Base-by-base conservation (phyloP, 2,329 filamentous ascomycete species). In the Lachnellula subtilissima region DNA sequence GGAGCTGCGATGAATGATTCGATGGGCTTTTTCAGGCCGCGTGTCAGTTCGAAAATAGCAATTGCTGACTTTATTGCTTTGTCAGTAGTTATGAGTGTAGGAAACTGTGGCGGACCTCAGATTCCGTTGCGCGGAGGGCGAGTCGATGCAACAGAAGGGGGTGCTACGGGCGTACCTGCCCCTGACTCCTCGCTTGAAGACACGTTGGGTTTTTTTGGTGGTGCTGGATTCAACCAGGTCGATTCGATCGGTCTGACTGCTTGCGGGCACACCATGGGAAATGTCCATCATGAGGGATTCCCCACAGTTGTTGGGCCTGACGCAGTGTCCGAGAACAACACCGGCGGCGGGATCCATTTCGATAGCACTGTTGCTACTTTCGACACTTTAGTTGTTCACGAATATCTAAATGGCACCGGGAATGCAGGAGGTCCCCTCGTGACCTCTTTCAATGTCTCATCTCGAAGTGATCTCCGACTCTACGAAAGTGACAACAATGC, bases 241-340 rank as follows among this genome's bases (percentile, higher is more conserved):
- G 80, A 84, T 63, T 84, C 84, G 77, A 83, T 85, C 48, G 76
- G 79, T 61, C 70, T 82, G 5, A 78, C 77, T 3, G 82, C 81
- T 9, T 86, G 83, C 62, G 83, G 83, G 2, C 83, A 86, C 64
- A 80, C 79, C 0, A 66, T 85, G 23, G 83, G 83, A 11, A 78
- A 80, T 14, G 82, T 84, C 11, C 82, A 85, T 66, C 70, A 72
- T 25, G 62, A 66, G 15, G 74, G 81, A 57, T 82, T 82, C 55
- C 79, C 81, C 1, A 70, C 76, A 12, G 76, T 85, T 28, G 76
- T 82, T 1, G 73, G 76, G 1, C 57, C 69, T 1, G 75, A 75
- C 4, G 73, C 78, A 3, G 59, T 70, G 1, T 48, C 59, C 22
- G 22, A 40, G 22, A 56, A 51, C 36, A 76, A 75, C 4, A 70